These are phyloP conservation scores for Xanthoconium separans DNA, from an alignment of 1,284 basidiomycete genomes.

Conservation along the genomic window DNA sequence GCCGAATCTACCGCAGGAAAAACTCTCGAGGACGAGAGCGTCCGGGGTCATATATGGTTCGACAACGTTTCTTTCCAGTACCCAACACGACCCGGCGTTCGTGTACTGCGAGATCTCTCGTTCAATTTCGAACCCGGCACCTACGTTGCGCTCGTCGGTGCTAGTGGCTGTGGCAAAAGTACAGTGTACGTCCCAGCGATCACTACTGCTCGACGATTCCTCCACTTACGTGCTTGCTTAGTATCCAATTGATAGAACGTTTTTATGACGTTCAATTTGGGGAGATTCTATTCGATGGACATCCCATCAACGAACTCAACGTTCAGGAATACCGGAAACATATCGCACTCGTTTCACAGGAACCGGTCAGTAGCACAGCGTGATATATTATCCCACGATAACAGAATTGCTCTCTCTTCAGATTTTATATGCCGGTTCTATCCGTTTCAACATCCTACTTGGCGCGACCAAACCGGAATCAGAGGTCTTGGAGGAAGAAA, in stretches of 20 bases:
- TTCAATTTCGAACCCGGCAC: constrained; percentile 87
- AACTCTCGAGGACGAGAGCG: constrained; percentile 43
- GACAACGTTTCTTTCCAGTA: constrained; percentile 91
- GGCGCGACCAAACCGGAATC: constrained; percentile 80
- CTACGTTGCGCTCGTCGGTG: constrained; percentile 89
- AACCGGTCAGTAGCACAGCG: constrained; percentile 50
- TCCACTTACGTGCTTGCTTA: constrained; percentile 21
- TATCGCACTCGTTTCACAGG: constrained; percentile 89
- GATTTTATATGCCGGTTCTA: constrained; percentile 83
- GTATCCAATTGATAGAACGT: constrained; percentile 83
- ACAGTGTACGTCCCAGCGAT: constrained; percentile 57
- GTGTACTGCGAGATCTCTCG: constrained; percentile 79
- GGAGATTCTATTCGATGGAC: constrained; percentile 74
- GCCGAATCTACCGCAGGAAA: constrained; percentile 76
- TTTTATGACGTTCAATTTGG: constrained; percentile 86
- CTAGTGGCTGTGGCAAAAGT: constrained; percentile 88
- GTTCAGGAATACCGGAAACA: constrained; percentile 81
- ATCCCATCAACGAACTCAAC: constrained; percentile 80
- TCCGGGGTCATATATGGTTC: constrained; percentile 72
- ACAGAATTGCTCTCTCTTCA: background rate
- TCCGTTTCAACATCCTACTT: constrained; percentile 87
- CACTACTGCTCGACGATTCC: background rate
- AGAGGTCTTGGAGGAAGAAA: constrained; percentile 85
- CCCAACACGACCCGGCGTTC: constrained; percentile 85
- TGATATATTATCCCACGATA: constrained; percentile 3